Evolutionary conservation across 2,329 filamentous ascomycete species (phyloP), one percentile per base, ranked within the genome.

Genomic region (Coniella lustricola): DNA sequence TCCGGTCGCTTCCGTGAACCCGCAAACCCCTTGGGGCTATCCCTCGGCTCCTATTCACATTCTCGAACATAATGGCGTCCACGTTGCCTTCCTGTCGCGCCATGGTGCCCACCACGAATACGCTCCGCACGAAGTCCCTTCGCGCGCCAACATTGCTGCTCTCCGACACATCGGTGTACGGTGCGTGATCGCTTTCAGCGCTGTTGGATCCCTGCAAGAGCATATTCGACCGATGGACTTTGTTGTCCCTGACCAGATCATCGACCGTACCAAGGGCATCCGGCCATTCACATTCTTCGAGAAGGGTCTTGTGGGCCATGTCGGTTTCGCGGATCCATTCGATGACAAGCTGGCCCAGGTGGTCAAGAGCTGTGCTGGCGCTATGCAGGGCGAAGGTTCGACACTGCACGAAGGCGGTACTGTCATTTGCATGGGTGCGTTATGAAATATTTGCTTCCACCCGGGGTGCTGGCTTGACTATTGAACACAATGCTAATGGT

Each of bases 91-190:
- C 75, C 81, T 98, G 58, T 89, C 90, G 54, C 89, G 93, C 38
- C 93, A 98, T 69, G 93, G 93, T 56, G 65, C 82, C 12, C 76
- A 93, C 77, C 93, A 98, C 73, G 80, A 96, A 68, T 77, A 87
- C 57, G 89, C 90, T 5, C 93, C 93, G 0, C 90, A 96, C 64
- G 93, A 98, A 70, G 87, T 98, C n/a, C 90, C 90, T 51, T 81
- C 84, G 56, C 88, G 88, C 55, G 93, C 93, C 68, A 98, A 97
- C 74, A 95, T 98, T 61, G 91, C 93, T n/a, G 93, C 93, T n/a
- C 76, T 98, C 54, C 84, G 93, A 56, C 83, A 81, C 60, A 76
- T 98, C 53, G 93, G 93, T 57, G 93, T 97, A 39, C 84, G 90
- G 61, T 87, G 82, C 64, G 81, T 97, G 65, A 87, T 98, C 63